These are phyloP conservation scores for Aspergillus panamensis DNA, from an alignment of 495 filamentous ascomycete genomes.

Conservation along the genomic window DNA sequence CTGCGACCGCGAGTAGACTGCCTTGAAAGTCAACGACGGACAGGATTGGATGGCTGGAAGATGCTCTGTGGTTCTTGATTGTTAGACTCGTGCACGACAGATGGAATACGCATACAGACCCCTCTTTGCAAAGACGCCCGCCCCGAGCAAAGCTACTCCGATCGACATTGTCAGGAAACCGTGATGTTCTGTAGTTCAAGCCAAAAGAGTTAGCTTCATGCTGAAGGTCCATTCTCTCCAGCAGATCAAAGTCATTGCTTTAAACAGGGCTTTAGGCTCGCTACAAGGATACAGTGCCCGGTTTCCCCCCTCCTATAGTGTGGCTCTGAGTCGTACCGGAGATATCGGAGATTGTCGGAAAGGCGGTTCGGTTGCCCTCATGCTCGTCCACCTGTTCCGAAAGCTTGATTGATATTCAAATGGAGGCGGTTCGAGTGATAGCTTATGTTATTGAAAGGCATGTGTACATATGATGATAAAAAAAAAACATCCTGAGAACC, in stretches of 20 bases:
- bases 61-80: conserved; percentile 16
- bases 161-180: not conserved
- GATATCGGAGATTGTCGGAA: not conserved
- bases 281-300: too few species aligned
- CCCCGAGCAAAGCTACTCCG: conserved; percentile 14
- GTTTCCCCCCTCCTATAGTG: too few species aligned
- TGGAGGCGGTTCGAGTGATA: too few species aligned
- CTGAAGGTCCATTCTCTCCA: not conserved
- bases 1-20: conserved; percentile 28
- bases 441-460: too few species aligned
- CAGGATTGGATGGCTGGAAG: conserved; percentile 20
- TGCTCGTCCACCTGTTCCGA: not conserved
- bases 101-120: conserved; percentile 6
- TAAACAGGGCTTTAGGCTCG: not conserved
- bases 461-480: too few species aligned
- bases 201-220: not conserved
- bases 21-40: conserved; percentile 19
- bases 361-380: not conserved
- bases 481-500: too few species aligned
- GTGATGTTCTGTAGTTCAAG: not conserved
- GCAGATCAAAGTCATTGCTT: not conserved
- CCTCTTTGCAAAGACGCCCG: conserved; percentile 13
- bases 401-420: too few species aligned
- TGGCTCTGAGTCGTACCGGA: not conserved
- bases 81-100: not conserved